Evolutionary conservation across 441 rosid genomes (phyloP).

Genomic region (Melastoma candidum): DNA sequence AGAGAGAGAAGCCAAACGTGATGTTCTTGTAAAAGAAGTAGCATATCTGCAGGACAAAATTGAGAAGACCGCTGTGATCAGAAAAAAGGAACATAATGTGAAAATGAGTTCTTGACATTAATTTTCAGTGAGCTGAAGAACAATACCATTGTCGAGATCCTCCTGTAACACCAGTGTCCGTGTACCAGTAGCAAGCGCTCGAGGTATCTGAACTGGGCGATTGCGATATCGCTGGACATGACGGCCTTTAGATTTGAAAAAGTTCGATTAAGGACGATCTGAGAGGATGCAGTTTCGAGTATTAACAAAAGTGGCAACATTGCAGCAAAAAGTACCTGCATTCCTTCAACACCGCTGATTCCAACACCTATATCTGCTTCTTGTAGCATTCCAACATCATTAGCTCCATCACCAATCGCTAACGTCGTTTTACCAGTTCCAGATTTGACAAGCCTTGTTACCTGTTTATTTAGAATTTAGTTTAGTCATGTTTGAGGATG

Average conservation of each 20-base stretch:
- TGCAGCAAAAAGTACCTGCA: conserved; percentile 29
- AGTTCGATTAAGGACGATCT: conserved; percentile 4
- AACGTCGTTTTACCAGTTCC: conserved; percentile 55
- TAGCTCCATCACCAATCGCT: conserved; percentile 78
- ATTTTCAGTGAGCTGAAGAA: not conserved
- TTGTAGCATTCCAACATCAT: conserved; percentile 82
- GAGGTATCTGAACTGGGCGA: conserved; percentile 63
- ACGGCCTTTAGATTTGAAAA: conserved; percentile 38
- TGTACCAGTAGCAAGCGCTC: conserved; percentile 64
- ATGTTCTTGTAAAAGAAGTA: conserved; percentile 79
- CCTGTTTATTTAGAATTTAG: conserved; percentile 27
- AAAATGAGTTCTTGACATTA: conserved; percentile 1
- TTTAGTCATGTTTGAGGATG: conserved; percentile 5
- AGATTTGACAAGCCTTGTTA: conserved; percentile 48
- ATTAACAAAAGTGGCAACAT: not conserved
- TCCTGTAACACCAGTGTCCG: conserved; percentile 81
- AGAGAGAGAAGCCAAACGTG: conserved; percentile 45
- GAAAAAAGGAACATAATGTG: conserved; percentile 2
- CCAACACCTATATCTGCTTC: conserved; percentile 77
- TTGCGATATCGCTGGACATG: conserved; percentile 67
- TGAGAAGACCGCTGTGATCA: conserved; percentile 2
- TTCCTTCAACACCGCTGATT: conserved; percentile 76
- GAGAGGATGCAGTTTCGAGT: conserved; percentile 4
- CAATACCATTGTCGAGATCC: conserved; percentile 61
- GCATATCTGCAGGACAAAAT: conserved; percentile 39